Conservation (phyloP, 768 basidiomycete genomes). For the Trametes sanguinea region DNA sequence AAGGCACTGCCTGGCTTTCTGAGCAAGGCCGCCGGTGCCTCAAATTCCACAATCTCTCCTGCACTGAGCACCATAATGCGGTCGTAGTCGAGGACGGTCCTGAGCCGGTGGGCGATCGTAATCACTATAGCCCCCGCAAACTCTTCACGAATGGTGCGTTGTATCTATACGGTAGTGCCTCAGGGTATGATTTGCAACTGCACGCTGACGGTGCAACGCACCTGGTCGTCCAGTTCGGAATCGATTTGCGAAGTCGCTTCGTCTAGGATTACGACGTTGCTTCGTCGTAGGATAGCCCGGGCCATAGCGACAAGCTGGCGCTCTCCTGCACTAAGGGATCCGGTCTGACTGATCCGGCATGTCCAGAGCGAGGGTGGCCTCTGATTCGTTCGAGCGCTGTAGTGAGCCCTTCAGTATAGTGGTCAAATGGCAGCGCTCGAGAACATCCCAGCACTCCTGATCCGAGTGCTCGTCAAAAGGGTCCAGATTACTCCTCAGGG, state of each 20-base stretch:
- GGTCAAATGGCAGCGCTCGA: constrained; percentile 64
- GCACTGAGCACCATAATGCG: constrained; percentile 72
- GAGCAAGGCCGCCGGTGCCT: constrained; percentile 60
- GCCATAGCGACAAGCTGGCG: constrained; percentile 73
- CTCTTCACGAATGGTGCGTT: constrained; percentile 72
- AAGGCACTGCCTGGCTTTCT: constrained; percentile 57
- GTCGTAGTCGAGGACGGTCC: constrained; percentile 77
- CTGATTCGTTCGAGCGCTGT: background rate
- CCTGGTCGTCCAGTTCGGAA: constrained; percentile 66
- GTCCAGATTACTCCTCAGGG: constrained; percentile 72
- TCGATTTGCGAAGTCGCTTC: constrained; percentile 82
- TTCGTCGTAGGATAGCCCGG: constrained; percentile 64
- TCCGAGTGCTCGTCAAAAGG: constrained; percentile 60
- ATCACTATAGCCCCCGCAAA: constrained; percentile 72
- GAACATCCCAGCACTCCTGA: constrained; percentile 63
- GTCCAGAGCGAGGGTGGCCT: constrained; percentile 43
- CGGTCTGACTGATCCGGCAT: constrained; percentile 62
- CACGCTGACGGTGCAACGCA: constrained; percentile 25
- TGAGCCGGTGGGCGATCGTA: constrained; percentile 80
- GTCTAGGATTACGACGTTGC: constrained; percentile 72
- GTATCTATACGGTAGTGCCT: constrained; percentile 47
- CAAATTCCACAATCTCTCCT: constrained; percentile 77
- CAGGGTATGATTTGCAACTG: background rate
- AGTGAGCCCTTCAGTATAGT: constrained; percentile 39
- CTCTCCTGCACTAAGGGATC: constrained; percentile 75